A percentile compares a stretch with the other conserved stretches of the same genome.
Evolutionary conservation across 108 stramenopile species (phyloP).

Genomic region (Pseudonitzschia multistriata): DNA sequence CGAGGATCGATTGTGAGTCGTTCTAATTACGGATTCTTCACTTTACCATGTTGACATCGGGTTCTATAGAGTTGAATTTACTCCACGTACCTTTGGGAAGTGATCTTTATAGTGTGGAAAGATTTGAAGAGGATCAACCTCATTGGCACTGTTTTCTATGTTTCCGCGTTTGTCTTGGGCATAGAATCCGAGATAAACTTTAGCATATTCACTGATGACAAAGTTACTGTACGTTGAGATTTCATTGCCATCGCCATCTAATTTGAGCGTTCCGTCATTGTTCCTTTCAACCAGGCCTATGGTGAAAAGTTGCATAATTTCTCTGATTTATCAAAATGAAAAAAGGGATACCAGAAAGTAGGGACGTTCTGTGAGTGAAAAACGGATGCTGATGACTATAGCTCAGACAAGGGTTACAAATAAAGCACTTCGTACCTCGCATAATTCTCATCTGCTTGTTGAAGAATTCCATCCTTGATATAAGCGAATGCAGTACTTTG

Average conservation of each 20-base stretch:
- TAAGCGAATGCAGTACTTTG: slow-evolving; percentile 51
- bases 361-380: too few relatives aligned
- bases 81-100: slow-evolving; percentile 60
- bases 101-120: slow-evolving; percentile 40
- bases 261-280: slow-evolving; percentile 52
- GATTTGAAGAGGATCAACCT: slow-evolving; percentile 24
- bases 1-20: neutral
- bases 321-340: slow-evolving; percentile 33
- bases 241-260: slow-evolving; percentile 35
- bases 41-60: too few relatives aligned
- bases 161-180: slow-evolving; percentile 46
- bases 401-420: too few relatives aligned
- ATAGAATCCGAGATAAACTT: slow-evolving; percentile 51
- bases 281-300: slow-evolving; percentile 58
- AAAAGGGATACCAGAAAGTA: slow-evolving; percentile 2
- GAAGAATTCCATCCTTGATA: neutral
- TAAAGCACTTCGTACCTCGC: slow-evolving; percentile 4
- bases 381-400: too few relatives aligned
- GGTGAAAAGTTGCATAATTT: slow-evolving; percentile 74
- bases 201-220: slow-evolving; percentile 47
- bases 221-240: slow-evolving; percentile 62
- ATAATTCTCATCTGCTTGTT: slow-evolving; percentile 3
- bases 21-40: too few relatives aligned
- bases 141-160: slow-evolving; percentile 29
- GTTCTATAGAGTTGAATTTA: too few relatives aligned